These are phyloP conservation scores for Zoysia matrella DNA, from an alignment of 202 grass and related monocot species.

Conservation along the genomic window DNA sequence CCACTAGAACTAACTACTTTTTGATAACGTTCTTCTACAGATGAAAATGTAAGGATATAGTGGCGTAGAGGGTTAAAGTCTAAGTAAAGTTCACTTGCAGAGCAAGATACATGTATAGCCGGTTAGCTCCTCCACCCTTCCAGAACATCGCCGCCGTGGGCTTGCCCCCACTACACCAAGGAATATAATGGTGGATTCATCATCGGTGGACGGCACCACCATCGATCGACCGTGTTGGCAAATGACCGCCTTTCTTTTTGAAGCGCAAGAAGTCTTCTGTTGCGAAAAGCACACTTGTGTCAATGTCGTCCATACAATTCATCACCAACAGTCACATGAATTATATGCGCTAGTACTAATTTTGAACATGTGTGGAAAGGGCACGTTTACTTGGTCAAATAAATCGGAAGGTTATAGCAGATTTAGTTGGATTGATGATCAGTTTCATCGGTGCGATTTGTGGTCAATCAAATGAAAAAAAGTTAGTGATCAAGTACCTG, in stretches of 20 bases:
- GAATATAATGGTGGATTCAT: conserved; percentile 21
- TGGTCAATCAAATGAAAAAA: neutral
- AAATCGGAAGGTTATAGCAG: neutral
- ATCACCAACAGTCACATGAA: neutral
- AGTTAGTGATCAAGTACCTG: neutral
- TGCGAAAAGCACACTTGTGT: conserved; percentile 14
- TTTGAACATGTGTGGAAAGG: conserved; percentile 7
- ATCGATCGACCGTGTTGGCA: conserved; percentile 26
- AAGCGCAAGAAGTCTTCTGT: neutral
- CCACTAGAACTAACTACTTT: neutral
- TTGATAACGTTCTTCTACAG: neutral
- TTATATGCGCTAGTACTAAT: neutral
- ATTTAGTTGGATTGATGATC: neutral
- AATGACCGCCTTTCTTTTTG: conserved; percentile 40
- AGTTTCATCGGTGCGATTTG: neutral
- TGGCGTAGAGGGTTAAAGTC: neutral
- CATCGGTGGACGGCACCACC: conserved; percentile 41
- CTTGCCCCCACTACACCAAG: conserved; percentile 36
- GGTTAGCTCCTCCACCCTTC: conserved; percentile 4
- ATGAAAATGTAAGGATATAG: neutral
- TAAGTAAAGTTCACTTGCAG: neutral
- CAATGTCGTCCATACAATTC: conserved; percentile 35
- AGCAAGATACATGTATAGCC: neutral
- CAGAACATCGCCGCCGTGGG: conserved; percentile 31
- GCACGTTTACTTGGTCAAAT: neutral